Conservation (phyloP, 371 early-diverging fungal species). For the Circinella umbellata region DNA sequence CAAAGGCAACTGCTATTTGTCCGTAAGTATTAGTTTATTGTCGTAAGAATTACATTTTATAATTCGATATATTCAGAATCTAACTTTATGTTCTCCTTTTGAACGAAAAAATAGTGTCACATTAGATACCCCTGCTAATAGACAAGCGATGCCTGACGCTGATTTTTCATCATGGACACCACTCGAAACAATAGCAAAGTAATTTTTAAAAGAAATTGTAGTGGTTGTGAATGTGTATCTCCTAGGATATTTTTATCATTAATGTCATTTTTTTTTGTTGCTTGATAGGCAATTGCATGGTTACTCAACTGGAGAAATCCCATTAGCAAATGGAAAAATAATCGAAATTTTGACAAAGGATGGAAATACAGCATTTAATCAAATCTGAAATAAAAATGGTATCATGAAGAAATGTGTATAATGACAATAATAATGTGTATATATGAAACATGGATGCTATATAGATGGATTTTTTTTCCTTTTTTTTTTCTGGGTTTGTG, state of each 20-base stretch:
- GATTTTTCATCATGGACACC: constrained; percentile 92
- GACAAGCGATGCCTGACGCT: constrained; percentile 87
- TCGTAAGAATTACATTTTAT: background rate
- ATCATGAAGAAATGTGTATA: background rate
- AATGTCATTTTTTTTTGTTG: background rate
- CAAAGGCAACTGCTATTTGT: constrained; percentile 75
- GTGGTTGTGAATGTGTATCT: background rate
- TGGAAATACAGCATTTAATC: constrained; percentile 54
- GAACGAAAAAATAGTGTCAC: constrained; percentile 57
- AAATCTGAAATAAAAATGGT: constrained; percentile 26
- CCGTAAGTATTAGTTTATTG: constrained; percentile 66
- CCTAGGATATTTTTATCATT: background rate
- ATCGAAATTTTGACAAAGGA: constrained; percentile 57
- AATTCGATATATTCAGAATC: background rate
- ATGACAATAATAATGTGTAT: no score
- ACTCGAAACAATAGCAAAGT: constrained; percentile 73
- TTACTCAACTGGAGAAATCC: constrained; percentile 49
- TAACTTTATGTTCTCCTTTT: background rate
- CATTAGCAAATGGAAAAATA: constrained; percentile 59
- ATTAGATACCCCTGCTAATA: constrained; percentile 94
- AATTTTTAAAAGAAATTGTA: constrained; percentile 28
- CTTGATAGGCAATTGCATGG: constrained; percentile 53
- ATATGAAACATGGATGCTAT: no score
- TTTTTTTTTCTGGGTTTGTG: no score
- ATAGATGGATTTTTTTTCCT: no score